Percentiles rank a stretch among this genome's conserved stretches.
Conservation (phyloP, 345 rosid genomes). For the Nasturtium officinale region DNA sequence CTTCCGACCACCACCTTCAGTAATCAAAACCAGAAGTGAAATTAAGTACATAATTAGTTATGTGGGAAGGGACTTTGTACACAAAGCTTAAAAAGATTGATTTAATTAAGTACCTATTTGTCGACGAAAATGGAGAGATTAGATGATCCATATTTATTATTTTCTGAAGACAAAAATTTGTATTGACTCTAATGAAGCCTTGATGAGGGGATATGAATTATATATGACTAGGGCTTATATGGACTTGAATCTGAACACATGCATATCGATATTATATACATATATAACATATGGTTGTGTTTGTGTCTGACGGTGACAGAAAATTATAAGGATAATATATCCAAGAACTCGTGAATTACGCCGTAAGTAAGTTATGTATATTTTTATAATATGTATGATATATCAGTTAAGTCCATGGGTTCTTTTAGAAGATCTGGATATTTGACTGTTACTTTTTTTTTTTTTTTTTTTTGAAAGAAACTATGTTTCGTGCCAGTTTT, state of each 20-base stretch:
- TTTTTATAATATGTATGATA: too few relatives aligned
- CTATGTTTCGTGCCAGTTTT: background rate
- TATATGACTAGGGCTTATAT: constrained; percentile 19
- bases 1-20: constrained; percentile 74
- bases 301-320: constrained; percentile 11
- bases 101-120: constrained; percentile 21
- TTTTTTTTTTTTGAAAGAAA: too few relatives aligned
- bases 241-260: constrained; percentile 20
- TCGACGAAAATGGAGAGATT: constrained; percentile 11
- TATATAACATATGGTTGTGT: constrained; percentile 19
- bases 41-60: too few relatives aligned
- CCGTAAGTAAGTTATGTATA: too few relatives aligned
- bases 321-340: too few relatives aligned
- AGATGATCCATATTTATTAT: constrained; percentile 29
- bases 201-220: constrained; percentile 15
- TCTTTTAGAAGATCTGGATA: too few relatives aligned
- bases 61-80: background rate
- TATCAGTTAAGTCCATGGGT: too few relatives aligned
- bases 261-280: constrained; percentile 7
- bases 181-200: constrained; percentile 3
- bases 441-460: too few relatives aligned
- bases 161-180: background rate
- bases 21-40: constrained; percentile 1
- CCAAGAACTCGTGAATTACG: too few relatives aligned
- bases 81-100: background rate